Evolutionary conservation across 1,284 basidiomycete genomes (phyloP).

Genomic region (Nidula niveotomentosa): DNA sequence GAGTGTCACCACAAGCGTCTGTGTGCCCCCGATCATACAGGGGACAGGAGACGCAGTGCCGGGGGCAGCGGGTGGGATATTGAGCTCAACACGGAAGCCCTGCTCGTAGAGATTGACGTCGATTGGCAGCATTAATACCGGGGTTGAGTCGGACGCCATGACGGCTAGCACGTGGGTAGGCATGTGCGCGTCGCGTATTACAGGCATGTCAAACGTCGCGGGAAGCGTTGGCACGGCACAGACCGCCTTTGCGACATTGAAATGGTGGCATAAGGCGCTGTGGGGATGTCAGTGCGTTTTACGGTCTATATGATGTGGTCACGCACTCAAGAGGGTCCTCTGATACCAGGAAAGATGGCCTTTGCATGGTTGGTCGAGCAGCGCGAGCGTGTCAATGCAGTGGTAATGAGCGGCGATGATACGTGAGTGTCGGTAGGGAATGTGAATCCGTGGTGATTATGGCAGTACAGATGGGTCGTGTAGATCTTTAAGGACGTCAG

Average conservation of each 20-base stretch:
- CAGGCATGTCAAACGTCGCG: constrained; percentile 40
- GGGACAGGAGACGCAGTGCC: constrained; percentile 32
- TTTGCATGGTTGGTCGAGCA: constrained; percentile 15
- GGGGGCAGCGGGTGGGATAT: constrained; percentile 25
- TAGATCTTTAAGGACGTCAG: constrained; percentile 8
- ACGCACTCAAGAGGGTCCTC: constrained; percentile 43
- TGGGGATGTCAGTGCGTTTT: constrained; percentile 3
- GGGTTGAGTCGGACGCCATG: constrained; percentile 26
- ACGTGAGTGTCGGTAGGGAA: neutral
- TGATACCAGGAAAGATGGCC: constrained; percentile 24
- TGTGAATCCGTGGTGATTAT: neutral
- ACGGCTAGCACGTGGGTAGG: constrained; percentile 55
- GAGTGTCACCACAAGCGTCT: constrained; percentile 27
- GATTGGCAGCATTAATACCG: constrained; percentile 46
- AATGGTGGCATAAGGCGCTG: constrained; percentile 47
- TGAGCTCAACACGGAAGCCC: constrained; percentile 39
- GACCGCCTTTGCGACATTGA: constrained; percentile 37
- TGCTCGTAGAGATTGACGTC: constrained; percentile 36
- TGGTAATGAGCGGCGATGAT: neutral
- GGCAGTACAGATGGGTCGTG: constrained; percentile 7
- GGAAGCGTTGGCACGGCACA: constrained; percentile 19
- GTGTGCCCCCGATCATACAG: constrained; percentile 9
- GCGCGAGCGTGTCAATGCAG: neutral
- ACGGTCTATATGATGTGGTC: neutral
- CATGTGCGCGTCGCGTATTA: constrained; percentile 35